Percentiles rank a stretch among this genome's conserved stretches.
These are phyloP conservation scores for Ophiostoma fasciatum DNA, from an alignment of 2,329 filamentous ascomycete genomes.

Conservation along the genomic window DNA sequence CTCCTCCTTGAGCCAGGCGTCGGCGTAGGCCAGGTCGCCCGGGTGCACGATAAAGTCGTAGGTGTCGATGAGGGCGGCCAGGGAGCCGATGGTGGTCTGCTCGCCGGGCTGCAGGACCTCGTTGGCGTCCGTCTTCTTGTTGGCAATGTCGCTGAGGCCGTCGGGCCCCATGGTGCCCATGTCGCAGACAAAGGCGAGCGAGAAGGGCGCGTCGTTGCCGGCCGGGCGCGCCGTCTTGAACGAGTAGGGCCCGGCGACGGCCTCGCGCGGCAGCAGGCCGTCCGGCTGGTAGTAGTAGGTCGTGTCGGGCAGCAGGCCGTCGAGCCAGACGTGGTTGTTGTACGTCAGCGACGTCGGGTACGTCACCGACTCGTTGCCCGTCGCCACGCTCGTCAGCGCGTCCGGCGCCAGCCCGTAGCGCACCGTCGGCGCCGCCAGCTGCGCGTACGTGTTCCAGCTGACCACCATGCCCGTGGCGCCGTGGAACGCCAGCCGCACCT, in stretches of 20 bases:
- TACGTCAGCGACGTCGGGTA: conserved; percentile 20
- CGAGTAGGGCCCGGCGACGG: conserved; percentile 20
- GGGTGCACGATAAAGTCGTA: conserved; percentile 27
- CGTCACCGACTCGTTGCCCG: conserved; percentile 16
- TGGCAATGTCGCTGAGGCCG: conserved; percentile 7
- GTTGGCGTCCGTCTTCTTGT: conserved; percentile 2
- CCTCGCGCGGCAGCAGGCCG: conserved; percentile 32
- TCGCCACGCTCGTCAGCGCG: conserved; percentile 13
- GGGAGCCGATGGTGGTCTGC: conserved; percentile 7
- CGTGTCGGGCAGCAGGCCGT: conserved; percentile 23
- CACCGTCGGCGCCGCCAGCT: conserved; percentile 16
- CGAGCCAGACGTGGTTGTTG: conserved; percentile 30
- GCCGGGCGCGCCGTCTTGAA: conserved; percentile 21
- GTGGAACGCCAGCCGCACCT: conserved; percentile 7
- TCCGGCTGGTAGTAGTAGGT: conserved; percentile 36
- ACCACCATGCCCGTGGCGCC: conserved; percentile 14
- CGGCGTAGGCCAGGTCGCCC: conserved; percentile 33
- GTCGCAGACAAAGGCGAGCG: conserved; percentile 33
- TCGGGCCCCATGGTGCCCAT: conserved; percentile 18
- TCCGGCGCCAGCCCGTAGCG: conserved; percentile 14
- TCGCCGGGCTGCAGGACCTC: conserved; percentile 8
- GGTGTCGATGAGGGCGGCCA: conserved; percentile 1
- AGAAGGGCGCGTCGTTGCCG: conserved; percentile 26
- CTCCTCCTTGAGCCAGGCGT: conserved; percentile 28
- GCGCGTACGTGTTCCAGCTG: conserved; percentile 21